Base-by-base conservation (phyloP, 2,329 filamentous ascomycete species). In the Alternaria ethzedia region DNA sequence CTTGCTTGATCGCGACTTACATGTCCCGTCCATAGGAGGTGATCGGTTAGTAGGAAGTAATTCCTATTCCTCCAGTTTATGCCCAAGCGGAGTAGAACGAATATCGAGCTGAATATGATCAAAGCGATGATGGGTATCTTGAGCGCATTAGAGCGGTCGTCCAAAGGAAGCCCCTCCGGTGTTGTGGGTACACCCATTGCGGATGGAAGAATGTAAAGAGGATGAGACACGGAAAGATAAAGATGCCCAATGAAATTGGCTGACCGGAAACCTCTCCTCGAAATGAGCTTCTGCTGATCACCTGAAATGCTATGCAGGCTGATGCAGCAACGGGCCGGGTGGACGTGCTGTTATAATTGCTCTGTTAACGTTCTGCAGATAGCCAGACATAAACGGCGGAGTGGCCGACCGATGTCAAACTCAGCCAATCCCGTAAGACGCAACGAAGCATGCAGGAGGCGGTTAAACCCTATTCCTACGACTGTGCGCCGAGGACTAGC, bases 21-120 rank as follows among this genome's bases (percentile, higher is more conserved):
- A 51, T 69, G 63, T 10, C 71, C 71, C 4, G 67, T 70, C 71
- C 70, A 74, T 54, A 75, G 46, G 0, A 75, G 58, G 21, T 75
- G 70, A 43, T 75, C 71, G 8, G 70, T 73, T 10, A 75, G 46
- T 41, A 74, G 59, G 28, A 67, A 69, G 52, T 59, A 73, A 36
- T 70, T 73, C 11, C 70, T 65, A 9, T 75, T 73, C 32, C 15
- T 69, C 32, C 58, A 67, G 46, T 71, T 75, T 17, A 73, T 58
- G 9, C 59, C 56, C 9, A 75, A 26, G 3, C 73, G 63, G 28
- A 74, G 43, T 15, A 54, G 13, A 10, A 75, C 70, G n/a, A 75
- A 74, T 4, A 70, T 58, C 5, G 69, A 73, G 32, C 69, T 73
- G 57, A 75, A 70, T 0, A 66, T 23, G 9, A 72, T 70, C 59